These are phyloP conservation scores for Thyridium curvatum DNA, from an alignment of 2,329 filamentous ascomycete species.

Conservation along the genomic window DNA sequence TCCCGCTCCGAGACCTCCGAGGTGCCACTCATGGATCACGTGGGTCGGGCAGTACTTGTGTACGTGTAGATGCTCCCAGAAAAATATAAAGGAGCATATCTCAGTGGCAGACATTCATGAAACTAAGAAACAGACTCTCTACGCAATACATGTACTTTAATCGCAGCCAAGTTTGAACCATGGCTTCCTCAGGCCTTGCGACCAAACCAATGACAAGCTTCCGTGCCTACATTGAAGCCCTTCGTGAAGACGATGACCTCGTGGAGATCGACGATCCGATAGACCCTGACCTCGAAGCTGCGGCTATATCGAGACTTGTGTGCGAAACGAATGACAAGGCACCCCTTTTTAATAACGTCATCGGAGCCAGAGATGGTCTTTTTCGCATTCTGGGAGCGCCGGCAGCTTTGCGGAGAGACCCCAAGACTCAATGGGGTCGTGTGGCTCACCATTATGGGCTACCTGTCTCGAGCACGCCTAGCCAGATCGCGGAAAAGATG, in stretches of 20 bases:
- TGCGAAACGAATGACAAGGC: conserved; percentile 38
- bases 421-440: conserved; percentile 27
- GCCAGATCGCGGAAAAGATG: conserved; percentile 35
- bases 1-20: too few species aligned
- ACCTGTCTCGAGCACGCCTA: conserved; percentile 25
- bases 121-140: too few species aligned
- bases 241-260: conserved; percentile 33
- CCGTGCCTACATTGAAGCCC: conserved; percentile 35
- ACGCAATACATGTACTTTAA: too few species aligned
- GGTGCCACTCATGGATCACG: too few species aligned
- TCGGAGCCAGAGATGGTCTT: conserved; percentile 34
- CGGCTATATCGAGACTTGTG: conserved; percentile 37
- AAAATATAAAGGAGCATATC: too few species aligned
- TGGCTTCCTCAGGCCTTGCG: too few species aligned
- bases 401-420: conserved; percentile 21
- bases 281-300: conserved; percentile 37
- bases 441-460: conserved; percentile 33
- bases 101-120: too few species aligned
- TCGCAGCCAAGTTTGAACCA: too few species aligned
- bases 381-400: conserved; percentile 39
- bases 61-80: too few species aligned
- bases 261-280: conserved; percentile 34
- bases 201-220: too few species aligned
- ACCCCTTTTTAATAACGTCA: conserved; percentile 45
- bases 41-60: too few species aligned